Evolutionary conservation across 1,284 basidiomycete genomes (phyloP).

Genomic region (Tremellales sp.): DNA sequence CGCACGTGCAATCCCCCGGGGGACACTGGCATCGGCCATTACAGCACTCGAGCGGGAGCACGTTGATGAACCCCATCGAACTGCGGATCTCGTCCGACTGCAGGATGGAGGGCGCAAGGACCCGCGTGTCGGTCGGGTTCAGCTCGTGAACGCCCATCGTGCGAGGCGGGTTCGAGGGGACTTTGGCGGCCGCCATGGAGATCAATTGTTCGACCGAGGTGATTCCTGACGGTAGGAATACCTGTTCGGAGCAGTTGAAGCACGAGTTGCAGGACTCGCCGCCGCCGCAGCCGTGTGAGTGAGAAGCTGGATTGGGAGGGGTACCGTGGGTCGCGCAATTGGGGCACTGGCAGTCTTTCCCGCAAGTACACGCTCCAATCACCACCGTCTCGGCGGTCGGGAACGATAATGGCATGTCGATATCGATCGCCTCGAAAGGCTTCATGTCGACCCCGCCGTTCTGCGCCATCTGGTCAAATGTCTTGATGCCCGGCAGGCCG

Average conservation of each 20-base stretch:
- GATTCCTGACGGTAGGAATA: conserved; percentile 44
- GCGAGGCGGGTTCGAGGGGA: conserved; percentile 29
- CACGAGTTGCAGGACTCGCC: conserved; percentile 37
- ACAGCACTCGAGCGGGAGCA: conserved; percentile 49
- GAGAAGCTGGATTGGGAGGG: conserved; percentile 6
- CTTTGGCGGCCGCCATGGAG: conserved; percentile 40
- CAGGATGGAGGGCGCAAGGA: conserved; percentile 35
- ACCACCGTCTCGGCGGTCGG: conserved; percentile 42
- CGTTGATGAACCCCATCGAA: conserved; percentile 39
- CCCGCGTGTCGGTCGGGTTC: conserved; percentile 37
- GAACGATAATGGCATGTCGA: conserved; percentile 35
- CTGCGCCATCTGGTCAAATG: conserved; percentile 36
- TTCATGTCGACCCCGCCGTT: conserved; percentile 34
- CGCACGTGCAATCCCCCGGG: conserved; percentile 45
- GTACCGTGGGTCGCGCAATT: conserved; percentile 45
- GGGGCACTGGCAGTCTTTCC: conserved; percentile 47
- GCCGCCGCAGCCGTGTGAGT: conserved; percentile 25
- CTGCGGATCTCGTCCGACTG: conserved; percentile 36
- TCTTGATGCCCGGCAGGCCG: conserved; percentile 40
- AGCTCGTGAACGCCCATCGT: conserved; percentile 16
- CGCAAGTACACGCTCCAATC: conserved; percentile 47
- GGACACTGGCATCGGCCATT: conserved; percentile 47
- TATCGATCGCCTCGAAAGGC: conserved; percentile 30
- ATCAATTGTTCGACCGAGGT: conserved; percentile 46
- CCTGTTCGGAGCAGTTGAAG: conserved; percentile 42